phyloP scores from a whole-genome alignment of 2,329 filamentous ascomycete species.

The Ophiocordyceps camponoti-floridani region DNA sequence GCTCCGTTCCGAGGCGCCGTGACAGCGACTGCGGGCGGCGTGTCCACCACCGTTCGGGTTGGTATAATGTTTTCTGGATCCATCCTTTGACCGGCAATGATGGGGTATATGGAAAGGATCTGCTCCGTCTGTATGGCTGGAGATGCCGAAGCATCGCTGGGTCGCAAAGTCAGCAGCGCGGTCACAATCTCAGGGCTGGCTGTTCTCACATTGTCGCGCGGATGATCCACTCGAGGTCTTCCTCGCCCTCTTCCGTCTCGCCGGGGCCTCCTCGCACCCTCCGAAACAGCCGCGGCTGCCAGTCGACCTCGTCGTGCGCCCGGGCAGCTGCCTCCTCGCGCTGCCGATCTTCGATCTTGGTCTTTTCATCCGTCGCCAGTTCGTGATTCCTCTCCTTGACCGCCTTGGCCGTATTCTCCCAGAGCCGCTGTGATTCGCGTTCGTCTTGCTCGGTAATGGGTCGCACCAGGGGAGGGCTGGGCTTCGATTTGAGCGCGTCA shows the following conservation, averaged over 20 bases:
- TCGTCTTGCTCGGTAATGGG: slow-evolving; percentile 76
- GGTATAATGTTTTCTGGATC: slow-evolving; percentile 38
- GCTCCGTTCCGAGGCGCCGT: slow-evolving; percentile 4
- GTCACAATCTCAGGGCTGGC: too few relatives aligned
- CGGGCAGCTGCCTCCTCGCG: slow-evolving; percentile 72
- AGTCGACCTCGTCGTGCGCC: slow-evolving; percentile 62
- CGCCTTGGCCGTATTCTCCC: slow-evolving; percentile 65
- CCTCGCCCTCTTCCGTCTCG: slow-evolving; percentile 61
- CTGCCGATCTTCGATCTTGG: slow-evolving; percentile 86
- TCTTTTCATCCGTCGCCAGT: slow-evolving; percentile 84
- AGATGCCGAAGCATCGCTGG: slow-evolving; percentile 23
- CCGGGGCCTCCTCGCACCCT: slow-evolving; percentile 52
- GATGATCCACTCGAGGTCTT: slow-evolving; percentile 90
- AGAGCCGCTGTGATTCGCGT: slow-evolving; percentile 77
- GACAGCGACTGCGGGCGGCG: background rate
- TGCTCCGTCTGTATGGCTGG: slow-evolving; percentile 60
- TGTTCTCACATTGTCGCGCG: slow-evolving; percentile 60
- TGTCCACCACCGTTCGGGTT: slow-evolving; percentile 11
- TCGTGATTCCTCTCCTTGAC: slow-evolving; percentile 77
- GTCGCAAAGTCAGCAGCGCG: slow-evolving; percentile 3
- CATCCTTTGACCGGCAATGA: slow-evolving; percentile 57
- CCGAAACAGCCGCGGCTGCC: slow-evolving; percentile 77
- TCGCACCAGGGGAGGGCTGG: slow-evolving; percentile 53
- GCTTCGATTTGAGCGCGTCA: slow-evolving; percentile 62
- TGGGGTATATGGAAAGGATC: slow-evolving; percentile 71